Base-by-base conservation (phyloP, 805 yeast genomes). In the Priceomyces medius region DNA sequence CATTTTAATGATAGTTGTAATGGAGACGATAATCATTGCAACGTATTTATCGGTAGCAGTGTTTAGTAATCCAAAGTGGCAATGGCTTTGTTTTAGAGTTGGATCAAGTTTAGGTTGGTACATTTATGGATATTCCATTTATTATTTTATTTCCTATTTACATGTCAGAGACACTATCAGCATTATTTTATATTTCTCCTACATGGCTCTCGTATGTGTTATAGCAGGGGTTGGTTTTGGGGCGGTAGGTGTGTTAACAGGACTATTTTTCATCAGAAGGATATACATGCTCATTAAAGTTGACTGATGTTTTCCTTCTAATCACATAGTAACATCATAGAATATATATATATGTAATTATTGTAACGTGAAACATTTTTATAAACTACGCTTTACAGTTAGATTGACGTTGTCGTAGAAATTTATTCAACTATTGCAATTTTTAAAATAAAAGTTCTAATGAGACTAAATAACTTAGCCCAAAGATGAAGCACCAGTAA, bases 401-500 rank as follows among this genome's bases (percentile, higher is more conserved):
- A 26, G n/a, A 12, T 5, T 26, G n/a, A 26, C n/a, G 9, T 14
- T 26, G 12, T n/a, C 29, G 29, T 26, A 26, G 29, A 26, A 26
- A 9, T 26, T 26, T 26, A 26, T 26, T 26, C 8, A 21, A 21
- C 8, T 26, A 26, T 26, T 26, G 29, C 29, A 35, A 24, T 35
- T 12, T 18, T 21, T 9, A 35, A 31, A 19, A 19, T 29, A 17
- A 17, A 26, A 14, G 5, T 26, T n/a, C 29, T 26, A 8, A 26
- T 26, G 29, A 26, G 29, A 26, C 12, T 26, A 10, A 10, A 26
- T 26, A 26, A 23, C 37, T 50, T 85, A 91, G 77, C 86, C 96
- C 76, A 93, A 83, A 46, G 98, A 88, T 51, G 98, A 88, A 62
- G 99, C 99, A 89, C 99, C 99, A 61, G 99, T 93, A 71, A 93